Evolutionary conservation across 768 basidiomycete species (phyloP).

Genomic region (Trametes cinnabarina): DNA sequence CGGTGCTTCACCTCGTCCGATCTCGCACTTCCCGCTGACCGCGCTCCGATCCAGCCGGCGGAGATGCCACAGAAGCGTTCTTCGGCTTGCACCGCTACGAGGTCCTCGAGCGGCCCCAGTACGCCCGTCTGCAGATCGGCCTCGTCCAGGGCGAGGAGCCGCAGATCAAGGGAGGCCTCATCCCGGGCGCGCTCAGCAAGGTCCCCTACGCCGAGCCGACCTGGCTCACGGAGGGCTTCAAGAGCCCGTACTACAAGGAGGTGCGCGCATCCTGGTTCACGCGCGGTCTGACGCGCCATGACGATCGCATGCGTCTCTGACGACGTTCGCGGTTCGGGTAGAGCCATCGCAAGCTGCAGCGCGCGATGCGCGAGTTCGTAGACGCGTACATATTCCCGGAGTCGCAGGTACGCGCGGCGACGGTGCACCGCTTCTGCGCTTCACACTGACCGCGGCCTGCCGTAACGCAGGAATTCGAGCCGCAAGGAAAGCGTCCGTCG

Average conservation of each 20-base stretch:
- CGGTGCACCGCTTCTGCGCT: not conserved
- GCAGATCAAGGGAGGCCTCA: conserved; percentile 52
- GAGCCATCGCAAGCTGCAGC: conserved; percentile 64
- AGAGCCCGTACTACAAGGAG: conserved; percentile 79
- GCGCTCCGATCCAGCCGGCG: conserved; percentile 44
- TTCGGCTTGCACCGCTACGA: conserved; percentile 84
- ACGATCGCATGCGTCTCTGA: conserved; percentile 16
- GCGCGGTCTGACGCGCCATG: conserved; percentile 51
- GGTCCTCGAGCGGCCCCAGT: conserved; percentile 72
- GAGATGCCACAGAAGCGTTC: conserved; percentile 84
- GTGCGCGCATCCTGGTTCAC: conserved; percentile 41
- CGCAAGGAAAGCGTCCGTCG: conserved; percentile 84
- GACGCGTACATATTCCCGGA: conserved; percentile 59
- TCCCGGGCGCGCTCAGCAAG: conserved; percentile 58
- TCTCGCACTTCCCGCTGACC: not conserved
- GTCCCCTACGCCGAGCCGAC: conserved; percentile 87
- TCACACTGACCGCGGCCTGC: not conserved
- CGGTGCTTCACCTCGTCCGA: not conserved
- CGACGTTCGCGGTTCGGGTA: conserved; percentile 43
- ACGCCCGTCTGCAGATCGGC: conserved; percentile 69
- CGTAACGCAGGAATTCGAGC: conserved; percentile 56
- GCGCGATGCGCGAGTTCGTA: conserved; percentile 60
- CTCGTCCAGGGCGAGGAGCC: conserved; percentile 59
- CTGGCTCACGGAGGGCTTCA: conserved; percentile 69
- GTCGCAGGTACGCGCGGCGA: conserved; percentile 29